Conservation (phyloP, 2,329 filamentous ascomycete genomes). For the Penicillium expansum region DNA sequence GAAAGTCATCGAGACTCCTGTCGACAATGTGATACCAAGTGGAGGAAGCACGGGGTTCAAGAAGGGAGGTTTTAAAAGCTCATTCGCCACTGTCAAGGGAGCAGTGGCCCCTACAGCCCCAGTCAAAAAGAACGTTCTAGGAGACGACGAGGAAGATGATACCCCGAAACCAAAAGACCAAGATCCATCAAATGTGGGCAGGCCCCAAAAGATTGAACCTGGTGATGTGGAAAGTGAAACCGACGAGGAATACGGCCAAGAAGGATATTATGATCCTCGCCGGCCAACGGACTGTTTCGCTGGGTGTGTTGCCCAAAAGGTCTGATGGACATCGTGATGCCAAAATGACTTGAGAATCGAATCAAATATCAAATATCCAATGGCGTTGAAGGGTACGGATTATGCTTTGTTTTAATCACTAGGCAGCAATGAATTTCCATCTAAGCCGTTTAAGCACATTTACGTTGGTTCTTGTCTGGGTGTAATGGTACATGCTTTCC, state of each 20-base stretch:
- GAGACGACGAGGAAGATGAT: slow-evolving; percentile 41
- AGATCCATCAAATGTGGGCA: slow-evolving; percentile 7
- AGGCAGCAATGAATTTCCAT: slow-evolving; percentile 1
- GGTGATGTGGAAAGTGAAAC: slow-evolving; percentile 66
- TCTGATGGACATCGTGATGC: slow-evolving; percentile 5
- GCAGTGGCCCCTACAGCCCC: slow-evolving; percentile 25
- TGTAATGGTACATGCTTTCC: slow-evolving; percentile 30
- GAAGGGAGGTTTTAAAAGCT: slow-evolving; percentile 79
- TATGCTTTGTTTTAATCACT: not conserved
- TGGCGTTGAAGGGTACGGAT: not conserved
- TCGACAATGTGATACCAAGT: slow-evolving; percentile 18
- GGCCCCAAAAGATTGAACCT: slow-evolving; percentile 1
- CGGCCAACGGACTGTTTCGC: slow-evolving; percentile 51
- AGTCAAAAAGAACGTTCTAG: slow-evolving; percentile 44
- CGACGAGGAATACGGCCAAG: slow-evolving; percentile 60
- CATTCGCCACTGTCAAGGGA: slow-evolving; percentile 60
- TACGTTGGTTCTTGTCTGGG: slow-evolving; percentile 17
- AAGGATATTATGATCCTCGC: slow-evolving; percentile 52
- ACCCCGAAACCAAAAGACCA: slow-evolving; percentile 17
- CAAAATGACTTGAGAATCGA: not conserved
- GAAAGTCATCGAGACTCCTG: slow-evolving; percentile 36
- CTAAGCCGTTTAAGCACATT: slow-evolving; percentile 12
- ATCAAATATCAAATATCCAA: not conserved
- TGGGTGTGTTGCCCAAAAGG: slow-evolving; percentile 33
- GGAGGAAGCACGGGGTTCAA: slow-evolving; percentile 57